A percentile compares a stretch with the other conserved stretches of the same genome.
These are phyloP conservation scores for Salvia miltiorrhiza DNA, from an alignment of 257 asterid species.

Conservation along the genomic window DNA sequence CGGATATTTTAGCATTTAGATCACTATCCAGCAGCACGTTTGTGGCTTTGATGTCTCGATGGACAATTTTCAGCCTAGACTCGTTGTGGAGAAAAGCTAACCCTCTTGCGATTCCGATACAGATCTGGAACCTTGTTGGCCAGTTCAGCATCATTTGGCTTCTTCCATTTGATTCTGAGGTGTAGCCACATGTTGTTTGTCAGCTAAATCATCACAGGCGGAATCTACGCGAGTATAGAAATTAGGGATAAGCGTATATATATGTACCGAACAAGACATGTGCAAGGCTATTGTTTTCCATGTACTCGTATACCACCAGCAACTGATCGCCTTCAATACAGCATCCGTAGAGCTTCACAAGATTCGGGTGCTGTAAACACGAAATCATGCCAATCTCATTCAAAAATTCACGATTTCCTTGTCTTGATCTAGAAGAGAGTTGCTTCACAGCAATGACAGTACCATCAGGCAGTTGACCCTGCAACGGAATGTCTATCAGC, in stretches of 20 bases:
- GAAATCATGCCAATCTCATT: constrained; percentile 89
- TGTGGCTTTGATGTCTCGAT: constrained; percentile 89
- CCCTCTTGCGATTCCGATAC: constrained; percentile 82
- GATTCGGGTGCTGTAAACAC: constrained; percentile 76
- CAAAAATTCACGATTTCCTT: constrained; percentile 80
- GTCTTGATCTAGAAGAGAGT: constrained; percentile 74
- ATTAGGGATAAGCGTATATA: constrained; percentile 6
- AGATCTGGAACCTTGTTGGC: constrained; percentile 70
- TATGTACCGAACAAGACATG: constrained; percentile 63
- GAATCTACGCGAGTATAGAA: neutral
- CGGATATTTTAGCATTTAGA: constrained; percentile 80
- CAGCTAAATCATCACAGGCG: neutral
- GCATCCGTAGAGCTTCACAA: constrained; percentile 82
- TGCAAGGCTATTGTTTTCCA: constrained; percentile 93
- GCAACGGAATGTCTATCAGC: constrained; percentile 25
- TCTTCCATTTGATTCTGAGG: constrained; percentile 46
- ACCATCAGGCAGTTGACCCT: constrained; percentile 74
- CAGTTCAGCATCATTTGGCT: constrained; percentile 70
- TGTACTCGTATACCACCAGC: constrained; percentile 72
- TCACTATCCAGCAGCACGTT: constrained; percentile 76
- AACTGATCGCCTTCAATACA: constrained; percentile 83
- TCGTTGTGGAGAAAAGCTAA: constrained; percentile 86
- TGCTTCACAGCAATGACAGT: constrained; percentile 81
- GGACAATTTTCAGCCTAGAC: constrained; percentile 79
- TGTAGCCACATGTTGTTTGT: constrained; percentile 3